Conservation (phyloP, 805 yeast genomes). For the Myxozyma neglecta region DNA sequence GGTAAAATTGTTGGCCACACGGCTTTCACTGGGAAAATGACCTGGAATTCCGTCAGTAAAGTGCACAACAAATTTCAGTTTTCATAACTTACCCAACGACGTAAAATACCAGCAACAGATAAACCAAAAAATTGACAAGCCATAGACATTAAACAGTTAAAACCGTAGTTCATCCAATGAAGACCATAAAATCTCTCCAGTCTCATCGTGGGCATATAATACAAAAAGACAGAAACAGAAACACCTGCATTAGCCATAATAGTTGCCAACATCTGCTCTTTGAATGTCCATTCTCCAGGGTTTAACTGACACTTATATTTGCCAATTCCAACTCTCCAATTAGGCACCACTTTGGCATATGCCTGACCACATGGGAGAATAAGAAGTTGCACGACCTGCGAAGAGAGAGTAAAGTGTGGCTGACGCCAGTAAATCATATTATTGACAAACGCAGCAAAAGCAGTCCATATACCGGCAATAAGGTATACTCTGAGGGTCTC, state of each 20-base stretch:
- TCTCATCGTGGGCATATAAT: not conserved
- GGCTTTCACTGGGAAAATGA: slow-evolving; percentile 55
- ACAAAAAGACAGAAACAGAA: slow-evolving; percentile 3
- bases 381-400: slow-evolving; percentile 58
- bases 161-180: slow-evolving; percentile 47
- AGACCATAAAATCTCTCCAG: slow-evolving; percentile 39
- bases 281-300: slow-evolving; percentile 63
- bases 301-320: slow-evolving; percentile 47
- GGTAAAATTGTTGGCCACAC: slow-evolving; percentile 41
- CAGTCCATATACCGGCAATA: slow-evolving; percentile 53
- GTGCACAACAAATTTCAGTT: too few species aligned
- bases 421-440: slow-evolving; percentile 56
- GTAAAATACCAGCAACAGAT: slow-evolving; percentile 48
- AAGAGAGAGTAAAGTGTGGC: slow-evolving; percentile 53
- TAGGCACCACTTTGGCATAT: slow-evolving; percentile 48
- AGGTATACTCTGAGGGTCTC: slow-evolving; percentile 57
- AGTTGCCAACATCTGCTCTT: slow-evolving; percentile 67
- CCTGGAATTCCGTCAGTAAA: not conserved
- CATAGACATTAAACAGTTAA: slow-evolving; percentile 52
- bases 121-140: slow-evolving; percentile 38
- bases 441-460: slow-evolving; percentile 58
- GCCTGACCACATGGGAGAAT: slow-evolving; percentile 59
- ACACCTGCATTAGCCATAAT: slow-evolving; percentile 36
- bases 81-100: slow-evolving; percentile 45
- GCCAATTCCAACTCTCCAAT: slow-evolving; percentile 45